Conservation (phyloP, 73 alveolate species). For the Tetrahymena thermophila region DNA sequence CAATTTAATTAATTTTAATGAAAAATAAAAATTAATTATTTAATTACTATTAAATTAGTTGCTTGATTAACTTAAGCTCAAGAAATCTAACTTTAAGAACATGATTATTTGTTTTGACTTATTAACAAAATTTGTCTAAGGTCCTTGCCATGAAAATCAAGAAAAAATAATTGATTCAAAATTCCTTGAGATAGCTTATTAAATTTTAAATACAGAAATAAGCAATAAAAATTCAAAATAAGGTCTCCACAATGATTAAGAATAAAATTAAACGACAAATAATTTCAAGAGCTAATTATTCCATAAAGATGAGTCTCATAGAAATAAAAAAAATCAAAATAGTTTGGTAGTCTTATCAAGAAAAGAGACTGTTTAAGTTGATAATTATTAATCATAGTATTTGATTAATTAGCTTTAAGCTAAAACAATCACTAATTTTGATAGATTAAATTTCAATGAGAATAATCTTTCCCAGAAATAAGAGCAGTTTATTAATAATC, state of each 20-base stretch:
- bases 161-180: conserved; percentile 77
- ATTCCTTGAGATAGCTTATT: conserved; percentile 66
- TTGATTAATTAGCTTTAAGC: neutral
- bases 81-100: conserved; percentile 65
- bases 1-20: too few species aligned
- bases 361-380: neutral
- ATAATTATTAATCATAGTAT: neutral
- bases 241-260: neutral
- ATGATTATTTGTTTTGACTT: conserved; percentile 78
- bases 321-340: neutral
- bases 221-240: neutral
- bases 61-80: conserved; percentile 58
- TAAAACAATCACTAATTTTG: neutral
- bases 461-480: neutral
- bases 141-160: conserved; percentile 94
- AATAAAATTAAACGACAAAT: neutral
- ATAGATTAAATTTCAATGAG: neutral
- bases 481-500: neutral
- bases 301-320: neutral
- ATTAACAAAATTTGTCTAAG: conserved; percentile 90
- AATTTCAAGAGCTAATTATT: neutral
- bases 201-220: neutral
- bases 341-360: neutral
- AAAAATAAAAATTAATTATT: too few species aligned
- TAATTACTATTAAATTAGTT: conserved; percentile 30